Evolutionary conservation across 768 basidiomycete genomes (phyloP).

Genomic region (Zangia roseola): DNA sequence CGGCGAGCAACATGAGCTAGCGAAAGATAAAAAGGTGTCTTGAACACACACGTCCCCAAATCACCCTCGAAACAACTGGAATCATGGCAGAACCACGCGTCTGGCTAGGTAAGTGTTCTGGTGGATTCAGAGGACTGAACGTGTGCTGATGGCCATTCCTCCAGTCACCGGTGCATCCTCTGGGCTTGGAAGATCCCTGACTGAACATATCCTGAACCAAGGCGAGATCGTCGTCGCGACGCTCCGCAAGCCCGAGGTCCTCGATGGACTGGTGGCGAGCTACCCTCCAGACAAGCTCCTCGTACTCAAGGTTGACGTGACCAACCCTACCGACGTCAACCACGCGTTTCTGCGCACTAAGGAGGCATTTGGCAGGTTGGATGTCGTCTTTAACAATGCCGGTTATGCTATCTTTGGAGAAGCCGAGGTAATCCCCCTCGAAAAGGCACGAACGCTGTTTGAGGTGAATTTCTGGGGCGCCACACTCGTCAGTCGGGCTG

Average conservation of each 20-base stretch:
- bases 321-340: slow-evolving; percentile 8
- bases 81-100: slow-evolving; percentile 8
- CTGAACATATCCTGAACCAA: slow-evolving; percentile 29
- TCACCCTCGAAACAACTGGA: no score
- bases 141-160: neutral
- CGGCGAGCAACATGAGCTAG: no score
- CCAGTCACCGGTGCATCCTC: slow-evolving; percentile 43
- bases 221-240: slow-evolving; percentile 44
- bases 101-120: slow-evolving; percentile 7
- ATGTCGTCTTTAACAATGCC: slow-evolving; percentile 24
- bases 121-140: neutral
- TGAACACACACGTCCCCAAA: no score
- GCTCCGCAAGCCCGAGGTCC: slow-evolving; percentile 36
- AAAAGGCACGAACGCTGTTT: slow-evolving; percentile 19
- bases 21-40: no score
- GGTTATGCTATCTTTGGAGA: slow-evolving; percentile 20
- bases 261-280: slow-evolving; percentile 1
- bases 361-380: slow-evolving; percentile 12
- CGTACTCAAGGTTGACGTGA: slow-evolving; percentile 14
- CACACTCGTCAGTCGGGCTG: slow-evolving; percentile 26
- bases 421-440: slow-evolving; percentile 19
- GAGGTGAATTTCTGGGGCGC: slow-evolving; percentile 31
- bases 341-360: slow-evolving; percentile 9
- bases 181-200: slow-evolving; percentile 37
- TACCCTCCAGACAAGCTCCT: slow-evolving; percentile 14